A percentile compares a stretch with the other conserved stretches of the same genome.
Evolutionary conservation across 148 eudicot genomes (phyloP).

Genomic region (Pouteria glomerata): DNA sequence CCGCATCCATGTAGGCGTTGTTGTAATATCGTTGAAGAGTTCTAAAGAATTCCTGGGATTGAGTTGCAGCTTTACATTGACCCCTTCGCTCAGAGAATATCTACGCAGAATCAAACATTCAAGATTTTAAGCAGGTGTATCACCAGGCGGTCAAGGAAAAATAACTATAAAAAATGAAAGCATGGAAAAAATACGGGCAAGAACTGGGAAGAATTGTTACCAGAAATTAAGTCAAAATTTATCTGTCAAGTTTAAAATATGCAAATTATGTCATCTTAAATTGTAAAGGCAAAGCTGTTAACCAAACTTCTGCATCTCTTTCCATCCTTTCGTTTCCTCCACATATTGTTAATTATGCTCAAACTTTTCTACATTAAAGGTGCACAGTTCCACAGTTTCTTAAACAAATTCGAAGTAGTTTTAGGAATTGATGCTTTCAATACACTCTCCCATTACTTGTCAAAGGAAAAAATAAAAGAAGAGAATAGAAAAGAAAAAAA

Average conservation of each 20-base stretch:
- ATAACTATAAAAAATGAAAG: not conserved
- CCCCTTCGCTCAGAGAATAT: slow-evolving; percentile 87
- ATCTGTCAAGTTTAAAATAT: not conserved
- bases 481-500: too few species aligned
- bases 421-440: not conserved
- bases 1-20: slow-evolving; percentile 91
- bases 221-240: too few species aligned
- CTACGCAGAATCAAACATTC: slow-evolving; percentile 22
- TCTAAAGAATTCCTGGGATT: slow-evolving; percentile 88
- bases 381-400: not conserved
- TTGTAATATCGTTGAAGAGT: slow-evolving; percentile 82
- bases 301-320: not conserved
- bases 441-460: too few species aligned
- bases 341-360: not conserved
- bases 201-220: not conserved
- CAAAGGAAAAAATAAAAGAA: too few species aligned
- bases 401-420: not conserved
- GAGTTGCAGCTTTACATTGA: slow-evolving; percentile 90
- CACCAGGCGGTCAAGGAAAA: not conserved
- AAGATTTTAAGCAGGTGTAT: slow-evolving; percentile 5
- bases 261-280: not conserved
- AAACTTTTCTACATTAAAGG: not conserved
- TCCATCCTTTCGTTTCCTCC: not conserved
- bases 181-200: not conserved
- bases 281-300: not conserved